These are phyloP conservation scores for Alternaria ventricosa DNA, from an alignment of 2,329 filamentous ascomycete species.

Conservation along the genomic window DNA sequence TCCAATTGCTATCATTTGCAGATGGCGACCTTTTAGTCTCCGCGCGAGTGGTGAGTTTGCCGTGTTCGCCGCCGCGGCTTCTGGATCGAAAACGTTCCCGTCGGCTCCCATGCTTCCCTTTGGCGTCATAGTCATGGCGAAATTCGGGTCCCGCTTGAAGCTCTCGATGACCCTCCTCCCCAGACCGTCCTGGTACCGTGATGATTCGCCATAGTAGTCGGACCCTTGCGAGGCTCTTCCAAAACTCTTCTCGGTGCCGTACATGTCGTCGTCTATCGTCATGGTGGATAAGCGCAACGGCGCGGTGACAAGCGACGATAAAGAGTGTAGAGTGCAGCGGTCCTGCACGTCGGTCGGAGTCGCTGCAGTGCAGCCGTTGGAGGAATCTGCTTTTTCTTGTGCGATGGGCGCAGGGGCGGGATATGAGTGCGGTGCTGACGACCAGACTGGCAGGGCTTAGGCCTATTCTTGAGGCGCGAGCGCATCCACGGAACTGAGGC, in stretches of 20 bases:
- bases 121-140: slow-evolving; percentile 56
- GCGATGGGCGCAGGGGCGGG: slow-evolving; percentile 3
- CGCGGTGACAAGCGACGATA: slow-evolving; percentile 5
- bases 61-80: slow-evolving; percentile 66
- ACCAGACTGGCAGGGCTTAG: slow-evolving; percentile 13
- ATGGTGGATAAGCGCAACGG: slow-evolving; percentile 21
- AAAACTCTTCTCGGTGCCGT: slow-evolving; percentile 49
- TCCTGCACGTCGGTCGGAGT: slow-evolving; percentile 28
- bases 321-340: slow-evolving; percentile 20
- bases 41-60: slow-evolving; percentile 77
- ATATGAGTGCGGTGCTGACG: slow-evolving; percentile 15
- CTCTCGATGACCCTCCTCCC: slow-evolving; percentile 53
- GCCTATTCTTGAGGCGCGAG: slow-evolving; percentile 19
- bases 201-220: slow-evolving; percentile 49
- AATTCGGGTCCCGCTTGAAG: slow-evolving; percentile 49
- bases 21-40: slow-evolving; percentile 62
- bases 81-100: slow-evolving; percentile 67
- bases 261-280: slow-evolving; percentile 45
- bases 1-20: slow-evolving; percentile 98
- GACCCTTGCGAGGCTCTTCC: slow-evolving; percentile 44
- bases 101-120: slow-evolving; percentile 57
- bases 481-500: slow-evolving; percentile 11
- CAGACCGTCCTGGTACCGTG: slow-evolving; percentile 39
- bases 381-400: slow-evolving; percentile 6
- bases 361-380: slow-evolving; percentile 18